These are phyloP conservation scores for Ustilago bromivora DNA, from an alignment of 1,284 basidiomycete species.

Conservation along the genomic window DNA sequence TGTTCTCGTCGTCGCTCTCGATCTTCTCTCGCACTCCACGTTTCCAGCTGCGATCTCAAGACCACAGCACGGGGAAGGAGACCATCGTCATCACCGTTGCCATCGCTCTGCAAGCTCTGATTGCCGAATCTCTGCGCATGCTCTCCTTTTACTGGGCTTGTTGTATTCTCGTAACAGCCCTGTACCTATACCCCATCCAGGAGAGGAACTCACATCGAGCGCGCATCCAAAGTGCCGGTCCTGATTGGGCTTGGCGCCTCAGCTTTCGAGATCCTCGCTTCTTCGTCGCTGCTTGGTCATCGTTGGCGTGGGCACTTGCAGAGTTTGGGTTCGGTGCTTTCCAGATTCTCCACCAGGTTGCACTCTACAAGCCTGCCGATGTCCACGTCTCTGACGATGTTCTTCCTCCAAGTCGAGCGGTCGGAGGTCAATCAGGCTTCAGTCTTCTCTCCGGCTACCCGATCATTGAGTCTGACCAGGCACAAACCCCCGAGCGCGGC, in stretches of 20 bases:
- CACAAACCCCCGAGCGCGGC: slow-evolving; percentile 20
- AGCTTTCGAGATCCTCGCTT: slow-evolving; percentile 47
- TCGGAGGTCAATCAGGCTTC: slow-evolving; percentile 34
- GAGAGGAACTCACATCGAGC: slow-evolving; percentile 22
- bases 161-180: slow-evolving; percentile 45
- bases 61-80: slow-evolving; percentile 23
- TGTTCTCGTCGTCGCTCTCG: slow-evolving; percentile 28
- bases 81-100: slow-evolving; percentile 33
- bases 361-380: slow-evolving; percentile 41
- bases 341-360: slow-evolving; percentile 49
- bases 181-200: slow-evolving; percentile 48
- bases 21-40: slow-evolving; percentile 24
- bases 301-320: slow-evolving; percentile 44
- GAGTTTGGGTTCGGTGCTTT: slow-evolving; percentile 44
- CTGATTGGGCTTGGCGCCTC: slow-evolving; percentile 47
- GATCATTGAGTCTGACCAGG: slow-evolving; percentile 13
- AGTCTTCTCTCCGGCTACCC: slow-evolving; percentile 37
- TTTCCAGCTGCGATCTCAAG: slow-evolving; percentile 18
- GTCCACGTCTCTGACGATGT: not conserved
- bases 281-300: slow-evolving; percentile 47
- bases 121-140: slow-evolving; percentile 38
- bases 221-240: slow-evolving; percentile 4
- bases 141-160: slow-evolving; percentile 50
- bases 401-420: not conserved
- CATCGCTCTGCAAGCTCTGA: slow-evolving; percentile 41